Conservation (phyloP, 257 asterid species). For the Capsicum baccatum region DNA sequence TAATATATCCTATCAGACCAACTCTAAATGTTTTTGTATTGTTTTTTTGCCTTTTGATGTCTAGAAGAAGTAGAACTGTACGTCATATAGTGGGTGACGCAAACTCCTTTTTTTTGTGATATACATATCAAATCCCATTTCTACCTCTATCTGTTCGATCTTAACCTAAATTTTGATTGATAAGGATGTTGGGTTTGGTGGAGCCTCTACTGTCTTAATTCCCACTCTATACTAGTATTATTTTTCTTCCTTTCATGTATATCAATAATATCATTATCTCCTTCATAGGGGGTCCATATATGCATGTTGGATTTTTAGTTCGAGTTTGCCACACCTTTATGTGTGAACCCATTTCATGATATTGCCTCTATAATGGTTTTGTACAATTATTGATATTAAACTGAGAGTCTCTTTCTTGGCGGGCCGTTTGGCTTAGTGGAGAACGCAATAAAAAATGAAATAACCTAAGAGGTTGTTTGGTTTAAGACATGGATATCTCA, state of each 20-base stretch:
- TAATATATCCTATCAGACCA: too few relatives aligned
- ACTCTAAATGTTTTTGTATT: too few relatives aligned
- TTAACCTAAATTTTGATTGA: conserved; percentile 29
- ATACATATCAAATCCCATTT: conserved; percentile 22
- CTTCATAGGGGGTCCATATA: neutral
- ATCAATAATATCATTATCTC: conserved; percentile 9
- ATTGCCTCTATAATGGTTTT: conserved; percentile 16
- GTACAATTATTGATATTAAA: conserved; percentile 10
- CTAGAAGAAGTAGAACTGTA: neutral
- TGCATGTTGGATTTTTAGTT: conserved; percentile 13
- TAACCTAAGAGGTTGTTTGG: neutral
- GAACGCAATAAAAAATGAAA: neutral
- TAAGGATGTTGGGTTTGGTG: conserved; percentile 28
- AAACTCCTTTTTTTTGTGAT: conserved; percentile 23
- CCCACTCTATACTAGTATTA: neutral
- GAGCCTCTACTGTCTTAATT: neutral
- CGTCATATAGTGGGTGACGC: conserved; percentile 27
- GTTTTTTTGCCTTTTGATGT: neutral
- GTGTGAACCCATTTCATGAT: conserved; percentile 16
- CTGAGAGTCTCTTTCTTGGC: neutral
- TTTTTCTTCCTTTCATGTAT: neutral
- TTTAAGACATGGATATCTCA: neutral
- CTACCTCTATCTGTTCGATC: conserved; percentile 7
- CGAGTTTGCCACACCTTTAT: neutral
- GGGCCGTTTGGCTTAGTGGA: conserved; percentile 6